Evolutionary conservation across 1,139 yeast species (phyloP), one percentile per base, ranked within the genome.

Genomic region (Sugiyamaella castrensis): DNA sequence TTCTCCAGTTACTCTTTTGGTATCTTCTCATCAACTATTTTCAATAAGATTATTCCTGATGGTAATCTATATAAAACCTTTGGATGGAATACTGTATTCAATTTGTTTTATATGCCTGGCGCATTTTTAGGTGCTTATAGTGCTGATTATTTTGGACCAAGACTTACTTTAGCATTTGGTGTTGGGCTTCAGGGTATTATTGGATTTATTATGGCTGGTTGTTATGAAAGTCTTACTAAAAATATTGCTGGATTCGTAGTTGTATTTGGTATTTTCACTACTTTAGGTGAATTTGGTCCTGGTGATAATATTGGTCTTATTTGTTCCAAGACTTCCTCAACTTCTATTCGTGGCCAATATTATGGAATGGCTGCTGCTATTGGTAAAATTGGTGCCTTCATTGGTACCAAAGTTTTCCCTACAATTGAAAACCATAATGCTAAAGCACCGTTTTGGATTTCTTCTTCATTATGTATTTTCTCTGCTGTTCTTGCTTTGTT

Each of bases 81-180:
- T 71, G 97, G 97, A 46, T 91, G 97, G 97, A 87, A 85, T 66
- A 86, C 87, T 53, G 92, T 91, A 4, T 78, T 91, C 62, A 88
- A 87, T 68, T 73, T 87, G 62, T 91, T 91, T 68, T 89, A 91
- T 68, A 71, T 91, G 37, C 97, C 97, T 10, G 98, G 98, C 57
- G 77, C 96, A 1, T 78, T 88, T 64, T 66, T 84, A 19, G 97
- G 98, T 63, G 96, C 95, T 9, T 64, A 78, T 46, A 71, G 80
- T 37, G 78, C 95, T n/a, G 98, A 91, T 69, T 86, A 81, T 68
- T 64, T 87, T 52, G 98, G 98, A 13, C 96, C 97, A 47, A 79
- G 96, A 68, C 69, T 85, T 54, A 84, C 96, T 10, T 72, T 88
- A 46, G 77, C 75, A 29, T 52, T 74, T 53, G 97, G 97, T 60